These are phyloP conservation scores for Globisporangium nodosum DNA, from an alignment of 352 stramenopile genomes.

Conservation along the genomic window DNA sequence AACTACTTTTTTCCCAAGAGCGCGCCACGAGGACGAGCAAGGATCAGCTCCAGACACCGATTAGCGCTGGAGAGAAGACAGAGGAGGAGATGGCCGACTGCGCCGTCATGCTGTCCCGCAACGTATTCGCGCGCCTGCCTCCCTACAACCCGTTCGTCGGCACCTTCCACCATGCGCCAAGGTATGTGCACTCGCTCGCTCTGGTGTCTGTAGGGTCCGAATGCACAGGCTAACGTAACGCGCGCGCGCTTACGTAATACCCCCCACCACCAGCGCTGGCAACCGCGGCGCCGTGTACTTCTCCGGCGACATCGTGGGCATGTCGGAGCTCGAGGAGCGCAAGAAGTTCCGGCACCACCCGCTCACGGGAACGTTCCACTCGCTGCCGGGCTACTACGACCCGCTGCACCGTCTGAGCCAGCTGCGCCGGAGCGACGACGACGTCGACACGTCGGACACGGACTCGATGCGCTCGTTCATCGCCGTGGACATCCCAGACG, in stretches of 20 bases:
- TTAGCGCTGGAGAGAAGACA: slow-evolving; percentile 1
- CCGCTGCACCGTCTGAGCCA: slow-evolving; percentile 73
- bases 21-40: too few species aligned
- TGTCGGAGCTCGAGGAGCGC: slow-evolving; percentile 84
- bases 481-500: slow-evolving; percentile 68
- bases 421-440: slow-evolving; percentile 55
- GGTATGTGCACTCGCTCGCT: slow-evolving; percentile 22
- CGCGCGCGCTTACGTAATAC: too few species aligned
- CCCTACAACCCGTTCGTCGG: slow-evolving; percentile 88
- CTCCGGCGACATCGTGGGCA: slow-evolving; percentile 82
- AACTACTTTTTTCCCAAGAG: too few species aligned
- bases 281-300: slow-evolving; percentile 87
- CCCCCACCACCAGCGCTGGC: slow-evolving; percentile 36
- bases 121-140: slow-evolving; percentile 79
- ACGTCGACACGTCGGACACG: slow-evolving; percentile 57
- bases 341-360: slow-evolving; percentile 88
- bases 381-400: slow-evolving; percentile 82
- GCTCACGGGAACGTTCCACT: slow-evolving; percentile 85
- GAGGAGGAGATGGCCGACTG: slow-evolving; percentile 24
- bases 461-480: slow-evolving; percentile 75
- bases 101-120: slow-evolving; percentile 38
- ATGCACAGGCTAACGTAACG: not conserved
- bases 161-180: slow-evolving; percentile 88
- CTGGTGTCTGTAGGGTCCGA: too few species aligned
- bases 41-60: too few species aligned